These are phyloP conservation scores for Mucor plumbeus DNA, from an alignment of 371 early-diverging fungal genomes.

Conservation along the genomic window DNA sequence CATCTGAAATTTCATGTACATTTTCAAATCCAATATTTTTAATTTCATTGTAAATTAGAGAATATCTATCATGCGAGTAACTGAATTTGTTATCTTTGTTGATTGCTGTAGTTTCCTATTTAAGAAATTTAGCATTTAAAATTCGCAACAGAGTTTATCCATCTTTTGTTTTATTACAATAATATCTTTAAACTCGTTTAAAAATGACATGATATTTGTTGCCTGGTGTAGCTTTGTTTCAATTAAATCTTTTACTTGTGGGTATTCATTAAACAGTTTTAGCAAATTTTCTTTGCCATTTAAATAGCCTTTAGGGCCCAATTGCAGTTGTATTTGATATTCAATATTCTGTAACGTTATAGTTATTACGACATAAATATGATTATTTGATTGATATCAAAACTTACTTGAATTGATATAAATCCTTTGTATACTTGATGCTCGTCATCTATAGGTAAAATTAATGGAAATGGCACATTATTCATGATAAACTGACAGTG, in stretches of 20 bases:
- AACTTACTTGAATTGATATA: slow-evolving; percentile 39
- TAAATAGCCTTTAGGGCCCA: slow-evolving; percentile 10
- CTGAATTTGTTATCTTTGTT: not conserved
- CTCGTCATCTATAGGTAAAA: slow-evolving; percentile 40
- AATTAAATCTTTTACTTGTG: not conserved
- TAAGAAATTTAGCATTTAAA: not conserved
- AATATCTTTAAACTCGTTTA: slow-evolving; percentile 45
- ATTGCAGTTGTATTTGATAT: slow-evolving; percentile 14
- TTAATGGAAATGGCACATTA: slow-evolving; percentile 39
- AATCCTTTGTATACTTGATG: slow-evolving; percentile 44
- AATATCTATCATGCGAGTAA: slow-evolving; percentile 20
- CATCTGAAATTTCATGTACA: slow-evolving; percentile 26
- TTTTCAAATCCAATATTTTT: slow-evolving; percentile 30
- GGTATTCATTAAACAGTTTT: not conserved
- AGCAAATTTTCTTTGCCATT: slow-evolving; percentile 9
- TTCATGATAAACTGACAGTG: slow-evolving; percentile 11
- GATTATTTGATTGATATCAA: no score
- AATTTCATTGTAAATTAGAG: slow-evolving; percentile 27
- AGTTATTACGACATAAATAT: no score
- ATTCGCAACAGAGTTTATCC: not conserved
- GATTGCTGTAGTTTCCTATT: not conserved
- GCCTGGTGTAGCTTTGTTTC: slow-evolving; percentile 18
- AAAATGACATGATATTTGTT: slow-evolving; percentile 32
- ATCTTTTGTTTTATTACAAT: slow-evolving; percentile 22
- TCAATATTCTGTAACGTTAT: slow-evolving; percentile 2